A percentile compares a stretch with the other conserved stretches of the same genome.
Evolutionary conservation across 2,329 filamentous ascomycete genomes (phyloP).

Genomic region (Ophiocordyceps australis): DNA sequence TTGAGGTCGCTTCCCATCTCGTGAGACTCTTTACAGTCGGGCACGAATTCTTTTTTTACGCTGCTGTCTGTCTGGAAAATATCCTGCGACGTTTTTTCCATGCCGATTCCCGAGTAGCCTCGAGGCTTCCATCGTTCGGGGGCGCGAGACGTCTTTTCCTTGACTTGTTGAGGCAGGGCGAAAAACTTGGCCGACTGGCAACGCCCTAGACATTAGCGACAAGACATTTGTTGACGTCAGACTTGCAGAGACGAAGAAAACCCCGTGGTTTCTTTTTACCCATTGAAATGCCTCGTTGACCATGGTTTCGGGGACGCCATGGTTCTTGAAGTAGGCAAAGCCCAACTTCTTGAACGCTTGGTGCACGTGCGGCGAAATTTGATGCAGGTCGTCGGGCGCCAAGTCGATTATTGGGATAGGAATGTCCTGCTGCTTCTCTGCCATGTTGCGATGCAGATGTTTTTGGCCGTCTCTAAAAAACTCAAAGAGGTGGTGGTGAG

Average conservation of each 20-base stretch:
- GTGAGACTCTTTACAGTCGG: conserved; percentile 19
- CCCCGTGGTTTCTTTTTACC: conserved; percentile 4
- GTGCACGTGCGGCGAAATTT: conserved; percentile 6
- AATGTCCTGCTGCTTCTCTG: too few relatives aligned
- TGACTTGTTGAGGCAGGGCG: conserved; percentile 9
- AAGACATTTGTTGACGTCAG: neutral
- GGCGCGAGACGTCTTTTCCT: conserved; percentile 11
- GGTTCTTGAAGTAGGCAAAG: conserved; percentile 16
- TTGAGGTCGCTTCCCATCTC: conserved; percentile 17
- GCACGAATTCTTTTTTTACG: conserved; percentile 10
- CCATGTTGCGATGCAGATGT: too few relatives aligned
- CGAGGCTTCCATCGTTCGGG: conserved; percentile 13
- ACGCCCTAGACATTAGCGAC: neutral
- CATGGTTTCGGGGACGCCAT: conserved; percentile 13
- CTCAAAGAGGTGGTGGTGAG: too few relatives aligned
- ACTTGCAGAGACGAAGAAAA: neutral
- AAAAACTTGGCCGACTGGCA: conserved; percentile 10
- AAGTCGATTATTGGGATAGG: too few relatives aligned
- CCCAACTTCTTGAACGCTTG: conserved; percentile 13
- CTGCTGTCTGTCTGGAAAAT: conserved; percentile 7
- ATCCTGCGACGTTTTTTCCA: conserved; percentile 13
- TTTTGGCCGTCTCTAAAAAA: too few relatives aligned
- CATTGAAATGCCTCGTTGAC: conserved; percentile 19
- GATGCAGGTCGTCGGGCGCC: too few relatives aligned
- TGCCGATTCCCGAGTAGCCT: conserved; percentile 13